Evolutionary conservation across 495 filamentous ascomycete species (phyloP).

Genomic region (Penicillium verhagenii): DNA sequence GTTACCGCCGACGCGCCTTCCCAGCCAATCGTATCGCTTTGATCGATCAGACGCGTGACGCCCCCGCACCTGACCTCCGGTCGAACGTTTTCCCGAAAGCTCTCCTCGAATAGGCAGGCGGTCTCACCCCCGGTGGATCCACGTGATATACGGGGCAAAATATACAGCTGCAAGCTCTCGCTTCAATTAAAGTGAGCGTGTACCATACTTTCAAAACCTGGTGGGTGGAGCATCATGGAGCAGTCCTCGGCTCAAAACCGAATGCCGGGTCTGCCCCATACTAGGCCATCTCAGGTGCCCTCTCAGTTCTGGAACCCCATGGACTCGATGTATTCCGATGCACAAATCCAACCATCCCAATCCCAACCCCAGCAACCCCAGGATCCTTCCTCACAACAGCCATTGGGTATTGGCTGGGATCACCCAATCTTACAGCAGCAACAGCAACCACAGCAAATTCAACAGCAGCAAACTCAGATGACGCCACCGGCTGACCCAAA

Average conservation of each 20-base stretch:
- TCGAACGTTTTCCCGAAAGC: background rate
- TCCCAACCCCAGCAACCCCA: conserved; percentile 28
- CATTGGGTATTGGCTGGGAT: conserved; percentile 38
- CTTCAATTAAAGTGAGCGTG: conserved; percentile 10
- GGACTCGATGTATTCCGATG: conserved; percentile 35
- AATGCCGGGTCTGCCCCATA: conserved; percentile 33
- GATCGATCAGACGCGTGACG: background rate
- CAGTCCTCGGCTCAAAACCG: conserved; percentile 37
- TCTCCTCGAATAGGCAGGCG: conserved; percentile 1
- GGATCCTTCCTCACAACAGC: conserved; percentile 21
- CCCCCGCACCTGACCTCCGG: background rate
- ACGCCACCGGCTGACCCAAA: conserved; percentile 23
- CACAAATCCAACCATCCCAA: conserved; percentile 23
- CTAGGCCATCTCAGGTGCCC: conserved; percentile 24
- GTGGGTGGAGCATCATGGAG: conserved; percentile 35
- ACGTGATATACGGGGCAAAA: background rate
- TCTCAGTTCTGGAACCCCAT: conserved; percentile 39
- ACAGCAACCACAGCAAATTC: conserved; percentile 5
- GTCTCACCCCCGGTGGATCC: background rate
- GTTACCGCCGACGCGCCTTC: background rate
- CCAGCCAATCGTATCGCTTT: background rate
- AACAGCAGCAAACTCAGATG: conserved; percentile 29
- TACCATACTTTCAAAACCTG: conserved; percentile 9
- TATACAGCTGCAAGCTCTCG: conserved; percentile 1
- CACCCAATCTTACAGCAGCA: conserved; percentile 33